A percentile compares a stretch with the other conserved stretches of the same genome.
Conservation (phyloP, 495 filamentous ascomycete species). For the Aeminium ludgeri region DNA sequence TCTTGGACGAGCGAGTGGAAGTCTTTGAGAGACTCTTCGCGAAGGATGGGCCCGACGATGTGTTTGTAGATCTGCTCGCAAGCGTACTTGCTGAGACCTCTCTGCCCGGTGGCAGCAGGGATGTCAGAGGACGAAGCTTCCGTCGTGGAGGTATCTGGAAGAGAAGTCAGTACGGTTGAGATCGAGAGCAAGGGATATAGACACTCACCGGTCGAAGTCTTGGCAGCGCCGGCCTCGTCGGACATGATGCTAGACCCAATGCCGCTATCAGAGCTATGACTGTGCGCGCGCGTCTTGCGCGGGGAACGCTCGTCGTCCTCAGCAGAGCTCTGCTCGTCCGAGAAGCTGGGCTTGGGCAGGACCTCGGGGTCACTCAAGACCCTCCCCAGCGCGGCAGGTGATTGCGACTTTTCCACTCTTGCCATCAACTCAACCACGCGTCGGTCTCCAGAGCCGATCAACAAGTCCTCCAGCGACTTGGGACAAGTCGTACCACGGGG, state of each 20-base stretch:
- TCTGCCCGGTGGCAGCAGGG: conserved; percentile 8
- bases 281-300: conserved; percentile 27
- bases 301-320: conserved; percentile 7
- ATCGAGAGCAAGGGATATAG: neutral
- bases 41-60: conserved; percentile 41
- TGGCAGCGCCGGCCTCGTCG: conserved; percentile 16
- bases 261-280: conserved; percentile 47
- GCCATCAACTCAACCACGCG: conserved; percentile 21
- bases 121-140: conserved; percentile 3
- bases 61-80: conserved; percentile 38
- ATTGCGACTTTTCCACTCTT: conserved; percentile 21
- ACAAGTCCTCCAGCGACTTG: conserved; percentile 32
- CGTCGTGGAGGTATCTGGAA: conserved; percentile 23
- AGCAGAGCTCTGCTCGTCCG: conserved; percentile 19
- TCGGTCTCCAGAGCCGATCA: conserved; percentile 18
- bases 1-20: conserved; percentile 64
- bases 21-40: conserved; percentile 42
- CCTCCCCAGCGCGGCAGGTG: conserved; percentile 9
- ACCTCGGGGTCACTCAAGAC: conserved; percentile 26
- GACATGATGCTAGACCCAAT: conserved; percentile 39
- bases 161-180: conserved; percentile 19
- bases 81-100: conserved; percentile 33
- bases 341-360: conserved; percentile 23
- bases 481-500: conserved; percentile 45
- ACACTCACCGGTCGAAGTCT: conserved; percentile 10